phyloP scores from a whole-genome alignment of 2,329 filamentous ascomycete genomes.

The Arthroderma sp. region DNA sequence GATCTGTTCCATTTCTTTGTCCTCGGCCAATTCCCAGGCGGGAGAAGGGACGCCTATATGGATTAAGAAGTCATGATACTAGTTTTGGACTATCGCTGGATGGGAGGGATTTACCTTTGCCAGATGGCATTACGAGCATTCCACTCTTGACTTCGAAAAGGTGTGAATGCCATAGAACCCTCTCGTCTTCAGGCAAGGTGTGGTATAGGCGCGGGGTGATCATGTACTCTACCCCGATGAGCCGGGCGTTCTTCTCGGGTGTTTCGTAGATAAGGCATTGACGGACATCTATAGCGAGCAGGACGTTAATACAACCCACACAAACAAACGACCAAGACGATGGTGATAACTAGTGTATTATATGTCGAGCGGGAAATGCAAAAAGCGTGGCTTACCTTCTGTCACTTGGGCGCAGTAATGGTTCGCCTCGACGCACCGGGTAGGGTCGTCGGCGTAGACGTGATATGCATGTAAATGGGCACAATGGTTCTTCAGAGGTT shows the following conservation, averaged over 20 bases:
- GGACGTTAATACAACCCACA: too few relatives aligned
- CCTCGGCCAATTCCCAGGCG: slow-evolving; percentile 65
- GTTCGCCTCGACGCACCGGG: slow-evolving; percentile 59
- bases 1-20: slow-evolving; percentile 65
- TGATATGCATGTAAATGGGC: slow-evolving; percentile 82
- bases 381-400: slow-evolving; percentile 30
- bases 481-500: slow-evolving; percentile 60
- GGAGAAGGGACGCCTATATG: slow-evolving; percentile 32
- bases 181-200: slow-evolving; percentile 52
- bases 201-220: slow-evolving; percentile 57
- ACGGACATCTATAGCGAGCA: slow-evolving; percentile 46
- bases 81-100: neutral
- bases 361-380: neutral
- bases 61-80: slow-evolving; percentile 17
- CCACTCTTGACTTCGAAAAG: slow-evolving; percentile 36
- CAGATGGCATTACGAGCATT: slow-evolving; percentile 30
- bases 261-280: slow-evolving; percentile 80
- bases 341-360: too few relatives aligned
- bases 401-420: slow-evolving; percentile 75
- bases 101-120: slow-evolving; percentile 9
- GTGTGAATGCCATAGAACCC: slow-evolving; percentile 66
- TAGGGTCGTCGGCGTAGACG: slow-evolving; percentile 60
- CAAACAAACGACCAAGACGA: too few relatives aligned
- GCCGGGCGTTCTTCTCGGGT: slow-evolving; percentile 49
- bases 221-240: slow-evolving; percentile 86